Percentiles rank a stretch among this genome's conserved stretches.
These are phyloP conservation scores for Nicotiana attenuata DNA, from an alignment of 257 asterid genomes.

Conservation along the genomic window DNA sequence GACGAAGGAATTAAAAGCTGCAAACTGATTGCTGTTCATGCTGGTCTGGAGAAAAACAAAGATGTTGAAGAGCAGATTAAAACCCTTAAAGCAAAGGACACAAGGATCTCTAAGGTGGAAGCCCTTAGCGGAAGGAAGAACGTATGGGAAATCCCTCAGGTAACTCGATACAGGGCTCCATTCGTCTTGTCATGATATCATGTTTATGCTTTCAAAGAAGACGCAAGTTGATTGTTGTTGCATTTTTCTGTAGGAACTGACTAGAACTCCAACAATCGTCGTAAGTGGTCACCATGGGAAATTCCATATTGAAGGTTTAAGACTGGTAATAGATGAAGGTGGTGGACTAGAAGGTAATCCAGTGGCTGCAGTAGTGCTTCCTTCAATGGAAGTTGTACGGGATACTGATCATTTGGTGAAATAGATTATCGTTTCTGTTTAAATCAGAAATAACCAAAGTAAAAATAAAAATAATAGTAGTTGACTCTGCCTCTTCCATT, in stretches of 20 bases:
- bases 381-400: slow-evolving; percentile 59
- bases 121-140: slow-evolving; percentile 78
- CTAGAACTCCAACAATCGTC: slow-evolving; percentile 45
- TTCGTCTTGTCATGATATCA: background rate
- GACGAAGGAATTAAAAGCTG: slow-evolving; percentile 51
- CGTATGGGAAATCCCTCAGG: slow-evolving; percentile 82
- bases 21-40: slow-evolving; percentile 80
- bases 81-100: slow-evolving; percentile 66
- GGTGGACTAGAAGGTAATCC: slow-evolving; percentile 71
- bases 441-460: background rate
- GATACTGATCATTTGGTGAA: slow-evolving; percentile 46
- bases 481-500: background rate
- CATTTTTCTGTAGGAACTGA: slow-evolving; percentile 43
- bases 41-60: slow-evolving; percentile 70
- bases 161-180: too few relatives aligned
- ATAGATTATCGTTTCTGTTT: background rate
- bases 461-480: background rate
- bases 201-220: background rate
- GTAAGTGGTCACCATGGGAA: slow-evolving; percentile 83
- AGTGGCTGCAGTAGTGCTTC: slow-evolving; percentile 74
- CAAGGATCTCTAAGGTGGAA: slow-evolving; percentile 76
- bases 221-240: background rate
- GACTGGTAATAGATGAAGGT: slow-evolving; percentile 74
- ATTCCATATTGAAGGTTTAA: slow-evolving; percentile 54
- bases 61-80: slow-evolving; percentile 55